Evolutionary conservation across 805 yeast genomes (phyloP), one percentile per base, ranked within the genome.

Genomic region (Myxozyma neotropica): DNA sequence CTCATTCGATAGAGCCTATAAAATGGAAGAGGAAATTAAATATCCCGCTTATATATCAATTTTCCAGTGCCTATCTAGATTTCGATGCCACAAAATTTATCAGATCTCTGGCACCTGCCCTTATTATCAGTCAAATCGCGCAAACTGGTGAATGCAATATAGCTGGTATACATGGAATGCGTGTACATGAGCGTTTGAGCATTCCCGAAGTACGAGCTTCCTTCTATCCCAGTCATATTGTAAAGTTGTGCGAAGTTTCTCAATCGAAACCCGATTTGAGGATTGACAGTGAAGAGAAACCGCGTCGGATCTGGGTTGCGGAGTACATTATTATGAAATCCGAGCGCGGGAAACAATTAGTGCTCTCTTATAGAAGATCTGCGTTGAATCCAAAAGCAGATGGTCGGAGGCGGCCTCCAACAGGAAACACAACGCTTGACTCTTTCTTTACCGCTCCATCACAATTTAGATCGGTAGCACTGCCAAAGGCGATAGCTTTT

Each of bases 101-200:
- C 33, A 47, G 23, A 8, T 40, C 10, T n/a, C 24, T 59, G 4
- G 44, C 59, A 2, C 59, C 59, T 3, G 47, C 55, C 8, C n/a
- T 52, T 23, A 17, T 51, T 10, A 27, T 33, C 8, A 5, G 42
- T 21, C 45, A 55, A 26, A 23, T 59, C 13, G 23, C 57, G 10
- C 36, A 29, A 13, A 52, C 40, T 4, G 24, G 38, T 12, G 27
- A 35, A 17, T 12, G 44, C 19, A 6, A 17, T 33, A 17, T 48
- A 13, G 12, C 23, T 7, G 23, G 13, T 6, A 27, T 36, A 4
- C 39, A 35, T 36, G 44, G 53, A 10, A 48, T 33, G 19, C 53
- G 53, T 1, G 15, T 17, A 6, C 53, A 48, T 27, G 43, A 36
- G 10, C 29, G 53, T 13, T 24, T 48, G 23, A 23, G 35, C 4